Base-by-base conservation (phyloP, 169 alveolate species). In the Miamiensis avidus region DNA sequence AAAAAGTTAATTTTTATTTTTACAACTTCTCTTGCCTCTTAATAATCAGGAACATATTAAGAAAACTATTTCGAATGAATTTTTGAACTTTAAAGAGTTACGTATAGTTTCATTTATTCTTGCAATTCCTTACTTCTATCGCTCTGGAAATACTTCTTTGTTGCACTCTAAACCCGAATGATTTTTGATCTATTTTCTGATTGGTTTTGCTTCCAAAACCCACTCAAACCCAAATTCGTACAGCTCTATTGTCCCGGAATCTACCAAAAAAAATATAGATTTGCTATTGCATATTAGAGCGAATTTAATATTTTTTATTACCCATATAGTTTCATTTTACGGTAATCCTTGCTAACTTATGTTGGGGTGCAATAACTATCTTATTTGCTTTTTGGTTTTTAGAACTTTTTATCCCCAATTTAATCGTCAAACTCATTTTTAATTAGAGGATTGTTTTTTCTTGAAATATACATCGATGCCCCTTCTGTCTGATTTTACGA, bases 321-420 rank as follows among this genome's bases (percentile, higher is more conserved):
- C 84, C 84, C 84, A 79, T 0, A 79, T 15, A 28, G 31, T 65
- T 49, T 64, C 75, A 28, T 79, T 79, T 29, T 79, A 29, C 0
- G 74, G 76, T 26, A 79, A 49, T 1, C 84, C 84, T 34, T 79
- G 76, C 64, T 79, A 29, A 34, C 29, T 0, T 64, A 79, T 0
- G 4, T 79, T 49, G 15, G 84, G 84, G 29, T 79, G 84, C 4
- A 79, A 49, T 74, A 49, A 49, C 20, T 49, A 49, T 49, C 69
- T 49, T 11, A 49, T 49, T 49, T 49, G 26, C 20, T 4, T 11
- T 49, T 49, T 4, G 20, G 69, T 49, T 49, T 49, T 49, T 20
- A 49, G 4, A 49, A 49, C 20, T 49, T 49, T 49, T 49, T 49
- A 49, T 49, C 69, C 4, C 4, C 69, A 11, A 11, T 11, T 49